Evolutionary conservation across 129 eudicot species (phyloP).

Genomic region (Pittosporum tobira): DNA sequence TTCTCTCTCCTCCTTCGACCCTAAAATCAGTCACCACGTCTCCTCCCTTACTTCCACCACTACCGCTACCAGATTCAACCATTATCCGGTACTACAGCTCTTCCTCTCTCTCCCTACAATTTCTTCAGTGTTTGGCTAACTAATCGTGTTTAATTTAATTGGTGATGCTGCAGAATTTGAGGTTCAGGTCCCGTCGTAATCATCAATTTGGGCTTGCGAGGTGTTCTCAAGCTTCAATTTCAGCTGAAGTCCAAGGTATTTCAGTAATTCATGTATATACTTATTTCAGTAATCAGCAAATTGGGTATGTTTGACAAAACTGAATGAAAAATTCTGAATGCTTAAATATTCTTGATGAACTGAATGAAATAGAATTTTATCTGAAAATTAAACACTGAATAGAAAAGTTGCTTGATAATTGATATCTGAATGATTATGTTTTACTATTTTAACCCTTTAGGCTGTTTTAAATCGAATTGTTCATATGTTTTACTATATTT

Average conservation of each 20-base stretch:
- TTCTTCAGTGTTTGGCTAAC: neutral
- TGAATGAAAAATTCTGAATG: no score
- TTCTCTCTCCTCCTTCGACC: constrained; percentile 17
- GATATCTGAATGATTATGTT: no score
- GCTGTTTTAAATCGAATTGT: no score
- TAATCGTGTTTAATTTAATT: neutral
- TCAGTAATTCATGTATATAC: neutral
- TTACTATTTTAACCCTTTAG: no score
- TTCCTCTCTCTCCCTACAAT: neutral
- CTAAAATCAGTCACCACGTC: constrained; percentile 13
- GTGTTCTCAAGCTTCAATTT: constrained; percentile 32
- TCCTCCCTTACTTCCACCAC: neutral
- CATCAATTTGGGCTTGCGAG: constrained; percentile 13
- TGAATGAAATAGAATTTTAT: no score
- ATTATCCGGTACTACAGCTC: constrained; percentile 12
- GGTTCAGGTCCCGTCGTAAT: constrained; percentile 17
- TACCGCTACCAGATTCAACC: neutral
- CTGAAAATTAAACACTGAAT: no score
- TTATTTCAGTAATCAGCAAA: no score
- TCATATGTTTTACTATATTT: no score
- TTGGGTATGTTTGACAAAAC: no score
- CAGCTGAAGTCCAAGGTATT: constrained; percentile 37
- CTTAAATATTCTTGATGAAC: no score
- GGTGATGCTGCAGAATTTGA: constrained; percentile 19
- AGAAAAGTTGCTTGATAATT: no score